Conservation (phyloP, 2,329 filamentous ascomycete species). For the Venturia oleaginea region DNA sequence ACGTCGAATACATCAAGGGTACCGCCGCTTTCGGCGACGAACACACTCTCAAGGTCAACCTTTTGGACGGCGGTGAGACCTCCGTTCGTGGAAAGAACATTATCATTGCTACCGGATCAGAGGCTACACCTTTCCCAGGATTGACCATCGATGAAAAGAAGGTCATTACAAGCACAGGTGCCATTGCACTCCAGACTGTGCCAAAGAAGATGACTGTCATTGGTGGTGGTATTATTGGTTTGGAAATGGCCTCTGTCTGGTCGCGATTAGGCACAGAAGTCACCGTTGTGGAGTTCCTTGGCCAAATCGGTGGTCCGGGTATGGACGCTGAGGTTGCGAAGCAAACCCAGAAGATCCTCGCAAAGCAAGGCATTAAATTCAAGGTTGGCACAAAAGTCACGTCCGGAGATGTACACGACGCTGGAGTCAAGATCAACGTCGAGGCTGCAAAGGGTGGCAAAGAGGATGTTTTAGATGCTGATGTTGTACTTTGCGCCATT, state of each 20-base stretch:
- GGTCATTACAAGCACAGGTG: conserved; percentile 92
- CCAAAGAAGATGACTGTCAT: conserved; percentile 97
- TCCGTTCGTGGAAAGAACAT: conserved; percentile 91
- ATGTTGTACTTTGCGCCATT: conserved; percentile 94
- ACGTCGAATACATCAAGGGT: conserved; percentile 95
- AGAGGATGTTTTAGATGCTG: conserved; percentile 80
- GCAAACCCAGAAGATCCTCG: conserved; percentile 80
- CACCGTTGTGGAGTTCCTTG: conserved; percentile 92
- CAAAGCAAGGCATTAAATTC: conserved; percentile 97
- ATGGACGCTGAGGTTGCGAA: conserved; percentile 96
- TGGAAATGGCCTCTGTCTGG: conserved; percentile 98
- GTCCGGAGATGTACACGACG: conserved; percentile 69
- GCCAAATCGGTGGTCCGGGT: conserved; percentile 92
- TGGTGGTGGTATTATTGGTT: conserved; percentile 94
- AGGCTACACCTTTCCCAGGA: conserved; percentile 92
- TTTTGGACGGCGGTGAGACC: conserved; percentile 86
- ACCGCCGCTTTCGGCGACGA: conserved; percentile 78
- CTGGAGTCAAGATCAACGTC: conserved; percentile 70
- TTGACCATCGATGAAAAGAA: conserved; percentile 95
- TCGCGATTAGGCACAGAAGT: conserved; percentile 88
- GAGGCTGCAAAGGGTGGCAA: conserved; percentile 96
- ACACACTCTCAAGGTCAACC: conserved; percentile 82
- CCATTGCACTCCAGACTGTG: conserved; percentile 78
- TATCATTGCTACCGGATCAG: conserved; percentile 90
- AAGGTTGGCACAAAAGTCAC: conserved; percentile 95